Percentiles rank a stretch among this genome's conserved stretches.
These are phyloP conservation scores for Solidago caesia DNA, from an alignment of 129 eudicot species.

Conservation along the genomic window DNA sequence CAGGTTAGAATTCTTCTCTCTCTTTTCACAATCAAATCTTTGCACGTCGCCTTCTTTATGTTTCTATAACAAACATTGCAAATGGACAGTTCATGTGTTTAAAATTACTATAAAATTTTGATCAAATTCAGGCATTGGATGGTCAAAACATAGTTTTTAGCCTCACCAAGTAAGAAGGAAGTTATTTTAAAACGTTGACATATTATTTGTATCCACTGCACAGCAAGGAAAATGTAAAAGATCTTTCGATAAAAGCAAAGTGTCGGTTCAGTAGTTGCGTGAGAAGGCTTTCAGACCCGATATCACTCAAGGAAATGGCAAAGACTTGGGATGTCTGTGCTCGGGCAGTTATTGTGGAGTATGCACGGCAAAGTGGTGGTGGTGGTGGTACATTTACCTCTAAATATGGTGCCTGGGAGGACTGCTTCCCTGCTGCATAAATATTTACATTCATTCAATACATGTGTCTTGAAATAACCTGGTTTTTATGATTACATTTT, in stretches of 20 bases:
- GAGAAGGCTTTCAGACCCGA: conserved; percentile 19
- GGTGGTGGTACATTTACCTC: conserved; percentile 39
- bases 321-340: conserved; percentile 42
- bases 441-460: not conserved
- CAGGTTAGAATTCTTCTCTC: conserved; percentile 41
- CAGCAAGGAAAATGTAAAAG: conserved; percentile 26
- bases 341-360: conserved; percentile 29
- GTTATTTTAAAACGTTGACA: not conserved
- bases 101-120: not conserved
- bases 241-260: conserved; percentile 28
- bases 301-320: conserved; percentile 32
- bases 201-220: not conserved
- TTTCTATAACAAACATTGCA: not conserved
- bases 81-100: not conserved
- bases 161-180: not conserved
- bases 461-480: no score
- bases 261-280: conserved; percentile 9
- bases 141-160: not conserved
- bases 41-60: no score
- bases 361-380: conserved; percentile 32
- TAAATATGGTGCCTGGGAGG: conserved; percentile 42
- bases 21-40: not conserved
- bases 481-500: no score
- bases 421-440: conserved; percentile 48
- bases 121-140: not conserved